A percentile compares a stretch with the other conserved stretches of the same genome.
phyloP scores from a whole-genome alignment of 176 grass and related monocot genomes.

The Avena insularis region DNA sequence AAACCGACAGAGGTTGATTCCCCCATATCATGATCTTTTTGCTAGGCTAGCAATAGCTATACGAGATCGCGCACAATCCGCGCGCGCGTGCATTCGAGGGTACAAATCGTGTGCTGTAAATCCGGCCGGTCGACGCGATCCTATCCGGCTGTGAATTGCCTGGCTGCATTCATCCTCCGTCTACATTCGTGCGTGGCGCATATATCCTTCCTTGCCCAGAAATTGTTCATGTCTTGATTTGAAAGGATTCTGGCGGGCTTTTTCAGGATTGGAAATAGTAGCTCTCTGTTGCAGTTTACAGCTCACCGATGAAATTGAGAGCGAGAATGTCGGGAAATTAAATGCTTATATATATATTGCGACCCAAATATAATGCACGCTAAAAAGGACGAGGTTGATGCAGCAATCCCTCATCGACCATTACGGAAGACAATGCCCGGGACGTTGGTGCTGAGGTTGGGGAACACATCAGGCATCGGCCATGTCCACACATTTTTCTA shows the following conservation, averaged over 20 bases:
- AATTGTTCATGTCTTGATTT: neutral
- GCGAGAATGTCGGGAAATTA: neutral
- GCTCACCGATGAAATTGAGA: neutral
- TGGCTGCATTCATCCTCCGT: neutral
- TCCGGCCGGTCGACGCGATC: neutral
- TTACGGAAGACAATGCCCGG: no score
- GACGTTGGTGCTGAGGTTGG: neutral
- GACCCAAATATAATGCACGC: neutral
- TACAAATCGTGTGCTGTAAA: neutral
- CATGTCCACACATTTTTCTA: neutral
- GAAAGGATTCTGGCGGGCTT: neutral
- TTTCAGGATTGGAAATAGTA: neutral
- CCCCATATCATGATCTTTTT: conserved; percentile 3
- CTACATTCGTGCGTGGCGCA: neutral
- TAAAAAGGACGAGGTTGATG: no score
- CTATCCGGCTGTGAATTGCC: neutral
- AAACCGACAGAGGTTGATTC: neutral
- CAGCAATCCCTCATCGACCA: no score
- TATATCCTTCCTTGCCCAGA: neutral
- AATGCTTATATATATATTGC: neutral
- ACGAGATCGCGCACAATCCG: conserved; percentile 28
- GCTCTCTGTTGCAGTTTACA: neutral
- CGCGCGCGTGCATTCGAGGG: neutral
- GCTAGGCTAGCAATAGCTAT: conserved; percentile 9
- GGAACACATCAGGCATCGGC: neutral